phyloP scores from a whole-genome alignment of 1,284 basidiomycete species.

The Phaffia rhodozyma region DNA sequence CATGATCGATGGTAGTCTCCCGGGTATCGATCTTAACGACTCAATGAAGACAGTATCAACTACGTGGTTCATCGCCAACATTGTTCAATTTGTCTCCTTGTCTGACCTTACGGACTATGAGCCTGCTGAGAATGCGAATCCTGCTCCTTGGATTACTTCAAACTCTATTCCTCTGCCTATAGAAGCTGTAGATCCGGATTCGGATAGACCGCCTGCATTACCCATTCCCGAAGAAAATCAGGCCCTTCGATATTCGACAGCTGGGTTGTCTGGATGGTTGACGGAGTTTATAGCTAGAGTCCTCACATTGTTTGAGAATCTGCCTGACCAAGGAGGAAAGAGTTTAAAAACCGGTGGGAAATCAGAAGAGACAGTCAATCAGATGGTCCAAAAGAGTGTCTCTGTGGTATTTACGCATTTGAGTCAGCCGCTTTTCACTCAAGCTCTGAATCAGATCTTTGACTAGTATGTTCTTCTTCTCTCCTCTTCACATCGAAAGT shows the following conservation, averaged over 20 bases:
- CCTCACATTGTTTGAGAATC: slow-evolving; percentile 75
- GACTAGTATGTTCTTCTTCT: slow-evolving; percentile 47
- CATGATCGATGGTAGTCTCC: not conserved
- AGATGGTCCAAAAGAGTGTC: slow-evolving; percentile 15
- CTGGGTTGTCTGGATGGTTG: slow-evolving; percentile 80
- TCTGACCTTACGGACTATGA: slow-evolving; percentile 52
- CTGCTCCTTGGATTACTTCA: slow-evolving; percentile 3
- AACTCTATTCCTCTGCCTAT: slow-evolving; percentile 21
- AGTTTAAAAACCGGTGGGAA: slow-evolving; percentile 40
- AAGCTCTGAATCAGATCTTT: slow-evolving; percentile 70
- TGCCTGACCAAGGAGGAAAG: slow-evolving; percentile 83
- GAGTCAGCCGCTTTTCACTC: slow-evolving; percentile 74
- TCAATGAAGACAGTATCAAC: slow-evolving; percentile 77
- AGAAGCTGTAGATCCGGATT: slow-evolving; percentile 20
- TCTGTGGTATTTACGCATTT: slow-evolving; percentile 70
- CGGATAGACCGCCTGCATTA: slow-evolving; percentile 46
- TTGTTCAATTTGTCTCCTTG: slow-evolving; percentile 68
- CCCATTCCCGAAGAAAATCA: slow-evolving; percentile 59
- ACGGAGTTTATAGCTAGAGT: slow-evolving; percentile 75
- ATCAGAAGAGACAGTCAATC: slow-evolving; percentile 27
- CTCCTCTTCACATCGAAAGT: too few relatives aligned
- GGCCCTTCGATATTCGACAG: slow-evolving; percentile 62
- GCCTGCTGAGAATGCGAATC: slow-evolving; percentile 11
- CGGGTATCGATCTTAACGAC: slow-evolving; percentile 59
- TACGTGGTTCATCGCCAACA: slow-evolving; percentile 63